Conservation (phyloP, 1,284 basidiomycete species). For the Microbotryomycetes sp. region DNA sequence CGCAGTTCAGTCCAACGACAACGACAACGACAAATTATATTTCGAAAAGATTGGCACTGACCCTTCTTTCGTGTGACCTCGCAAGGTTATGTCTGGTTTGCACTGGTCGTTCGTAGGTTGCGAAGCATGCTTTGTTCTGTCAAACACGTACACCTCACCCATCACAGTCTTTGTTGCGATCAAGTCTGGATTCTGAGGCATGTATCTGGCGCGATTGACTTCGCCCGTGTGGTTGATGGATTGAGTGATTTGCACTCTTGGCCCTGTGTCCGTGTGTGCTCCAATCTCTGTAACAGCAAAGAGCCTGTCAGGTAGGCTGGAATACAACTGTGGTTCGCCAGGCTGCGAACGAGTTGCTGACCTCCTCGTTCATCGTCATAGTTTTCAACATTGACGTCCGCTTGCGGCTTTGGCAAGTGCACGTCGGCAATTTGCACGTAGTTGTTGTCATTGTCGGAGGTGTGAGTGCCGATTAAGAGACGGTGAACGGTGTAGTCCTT, state of each 20-base stretch:
- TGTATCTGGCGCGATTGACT: slow-evolving; percentile 94
- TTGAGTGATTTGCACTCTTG: slow-evolving; percentile 83
- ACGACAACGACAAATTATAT: background rate
- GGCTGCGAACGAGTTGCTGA: slow-evolving; percentile 34
- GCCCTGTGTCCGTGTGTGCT: slow-evolving; percentile 69
- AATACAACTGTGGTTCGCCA: background rate
- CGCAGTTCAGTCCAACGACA: background rate
- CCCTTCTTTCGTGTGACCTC: slow-evolving; percentile 91
- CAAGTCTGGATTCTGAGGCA: slow-evolving; percentile 96
- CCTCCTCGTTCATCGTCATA: slow-evolving; percentile 88
- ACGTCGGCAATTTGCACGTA: slow-evolving; percentile 94
- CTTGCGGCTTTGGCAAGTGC: slow-evolving; percentile 66
- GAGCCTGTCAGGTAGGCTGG: background rate
- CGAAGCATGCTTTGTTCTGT: slow-evolving; percentile 92
- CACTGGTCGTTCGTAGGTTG: slow-evolving; percentile 76
- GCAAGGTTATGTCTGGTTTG: slow-evolving; percentile 82
- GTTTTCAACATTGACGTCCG: slow-evolving; percentile 63
- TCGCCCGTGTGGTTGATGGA: slow-evolving; percentile 94
- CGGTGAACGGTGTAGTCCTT: slow-evolving; percentile 90
- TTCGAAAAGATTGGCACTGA: slow-evolving; percentile 45
- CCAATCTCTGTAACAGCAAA: slow-evolving; percentile 58
- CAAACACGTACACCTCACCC: slow-evolving; percentile 89
- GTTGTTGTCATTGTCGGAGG: slow-evolving; percentile 89
- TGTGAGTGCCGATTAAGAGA: slow-evolving; percentile 93
- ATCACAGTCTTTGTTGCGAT: slow-evolving; percentile 89